Conservation (phyloP, 2,329 filamentous ascomycete species). For the Mollisia scopiformis region DNA sequence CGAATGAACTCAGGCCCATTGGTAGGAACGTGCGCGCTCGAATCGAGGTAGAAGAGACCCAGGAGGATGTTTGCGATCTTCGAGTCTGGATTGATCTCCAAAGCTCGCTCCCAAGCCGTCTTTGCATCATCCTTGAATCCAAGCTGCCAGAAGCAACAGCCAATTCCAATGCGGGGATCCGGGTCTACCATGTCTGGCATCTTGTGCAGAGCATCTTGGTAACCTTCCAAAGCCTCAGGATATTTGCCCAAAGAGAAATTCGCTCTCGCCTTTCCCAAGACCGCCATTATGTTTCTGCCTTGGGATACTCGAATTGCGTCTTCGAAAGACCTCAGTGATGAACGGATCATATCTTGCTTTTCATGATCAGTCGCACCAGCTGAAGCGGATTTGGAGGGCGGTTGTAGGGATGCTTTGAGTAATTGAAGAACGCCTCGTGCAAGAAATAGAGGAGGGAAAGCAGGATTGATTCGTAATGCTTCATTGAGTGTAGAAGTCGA, state of each 20-base stretch:
- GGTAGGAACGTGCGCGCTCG: conserved; percentile 80
- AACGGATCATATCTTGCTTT: conserved; percentile 75
- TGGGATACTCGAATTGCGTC: conserved; percentile 86
- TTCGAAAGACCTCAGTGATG: conserved; percentile 91
- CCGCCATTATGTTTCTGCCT: conserved; percentile 87
- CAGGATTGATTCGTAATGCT: conserved; percentile 90
- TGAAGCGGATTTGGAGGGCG: conserved; percentile 68
- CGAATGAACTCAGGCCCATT: conserved; percentile 83
- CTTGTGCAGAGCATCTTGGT: conserved; percentile 84
- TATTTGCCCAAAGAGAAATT: conserved; percentile 87
- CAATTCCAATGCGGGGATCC: conserved; percentile 93
- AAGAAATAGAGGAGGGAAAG: conserved; percentile 87
- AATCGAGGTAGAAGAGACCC: conserved; percentile 86
- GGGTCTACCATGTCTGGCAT: conserved; percentile 89
- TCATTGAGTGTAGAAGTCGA: conserved; percentile 95
- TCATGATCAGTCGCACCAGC: conserved; percentile 71
- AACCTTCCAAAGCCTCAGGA: conserved; percentile 78
- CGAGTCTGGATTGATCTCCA: conserved; percentile 80
- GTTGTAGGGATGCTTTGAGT: conserved; percentile 82
- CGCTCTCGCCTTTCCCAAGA: conserved; percentile 86
- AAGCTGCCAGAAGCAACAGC: conserved; percentile 96
- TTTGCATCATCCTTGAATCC: conserved; percentile 94
- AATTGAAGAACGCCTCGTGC: conserved; percentile 89
- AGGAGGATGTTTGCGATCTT: conserved; percentile 91
- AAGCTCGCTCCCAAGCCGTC: conserved; percentile 82